These are phyloP conservation scores for Aciculoconidium aculeatum DNA, from an alignment of 805 yeast species.

Conservation along the genomic window DNA sequence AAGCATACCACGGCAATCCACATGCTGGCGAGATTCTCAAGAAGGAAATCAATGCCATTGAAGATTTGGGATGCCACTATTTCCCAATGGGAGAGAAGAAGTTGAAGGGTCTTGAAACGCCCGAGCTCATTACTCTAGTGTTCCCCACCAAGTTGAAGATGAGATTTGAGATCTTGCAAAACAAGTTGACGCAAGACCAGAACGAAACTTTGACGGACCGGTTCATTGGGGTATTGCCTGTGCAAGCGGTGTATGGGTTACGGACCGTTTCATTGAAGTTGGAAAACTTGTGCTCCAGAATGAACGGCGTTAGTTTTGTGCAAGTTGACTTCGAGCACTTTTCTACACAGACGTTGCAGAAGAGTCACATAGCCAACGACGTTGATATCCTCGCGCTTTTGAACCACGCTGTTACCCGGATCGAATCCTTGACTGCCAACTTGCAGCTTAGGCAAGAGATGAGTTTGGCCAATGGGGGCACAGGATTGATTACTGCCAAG, in stretches of 20 bases:
- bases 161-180: constrained; percentile 45
- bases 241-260: constrained; percentile 44
- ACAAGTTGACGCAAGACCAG: constrained; percentile 17
- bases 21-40: constrained; percentile 55
- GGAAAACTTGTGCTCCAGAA: constrained; percentile 50
- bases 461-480: constrained; percentile 15
- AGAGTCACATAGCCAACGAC: constrained; percentile 17
- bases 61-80: constrained; percentile 62
- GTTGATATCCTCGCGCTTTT: constrained; percentile 49
- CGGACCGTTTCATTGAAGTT: constrained; percentile 51
- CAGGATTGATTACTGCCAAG: constrained; percentile 16
- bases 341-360: constrained; percentile 20
- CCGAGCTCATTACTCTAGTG: constrained; percentile 75
- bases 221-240: constrained; percentile 33
- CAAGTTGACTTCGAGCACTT: constrained; percentile 22
- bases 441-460: constrained; percentile 30
- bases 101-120: constrained; percentile 90
- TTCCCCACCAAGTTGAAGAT: constrained; percentile 63
- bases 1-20: constrained; percentile 40
- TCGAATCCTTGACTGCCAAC: constrained; percentile 51
- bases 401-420: constrained; percentile 62
- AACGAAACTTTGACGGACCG: constrained; percentile 26
- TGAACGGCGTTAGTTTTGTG: constrained; percentile 37
- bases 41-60: constrained; percentile 57
- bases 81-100: constrained; percentile 79